A percentile compares a stretch with the other conserved stretches of the same genome.
phyloP scores from a whole-genome alignment of 805 yeast species.

The Isabelozyma heimii region DNA sequence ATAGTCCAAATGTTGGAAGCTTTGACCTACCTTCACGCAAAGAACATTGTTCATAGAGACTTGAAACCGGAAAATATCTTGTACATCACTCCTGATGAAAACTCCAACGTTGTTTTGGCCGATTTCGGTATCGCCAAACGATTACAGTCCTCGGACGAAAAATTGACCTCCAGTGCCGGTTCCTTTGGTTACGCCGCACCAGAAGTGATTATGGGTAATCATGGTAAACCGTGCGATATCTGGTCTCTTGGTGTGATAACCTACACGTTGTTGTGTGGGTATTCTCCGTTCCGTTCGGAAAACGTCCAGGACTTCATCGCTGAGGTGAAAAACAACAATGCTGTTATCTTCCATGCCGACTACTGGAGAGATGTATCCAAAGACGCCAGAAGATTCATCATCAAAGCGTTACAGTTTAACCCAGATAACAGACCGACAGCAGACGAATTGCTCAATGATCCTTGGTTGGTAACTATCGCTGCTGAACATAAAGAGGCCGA shows the following conservation, averaged over 20 bases:
- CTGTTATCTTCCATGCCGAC: conserved; percentile 80
- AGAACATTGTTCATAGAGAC: conserved; percentile 88
- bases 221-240: conserved; percentile 92
- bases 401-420: conserved; percentile 64
- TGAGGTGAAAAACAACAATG: conserved; percentile 70
- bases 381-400: conserved; percentile 78
- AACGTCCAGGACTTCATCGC: conserved; percentile 74
- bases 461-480: conserved; percentile 63
- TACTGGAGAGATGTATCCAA: conserved; percentile 82
- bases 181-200: conserved; percentile 98
- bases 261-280: conserved; percentile 86
- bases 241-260: conserved; percentile 96
- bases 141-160: conserved; percentile 56
- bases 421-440: conserved; percentile 72
- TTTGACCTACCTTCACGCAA: conserved; percentile 68
- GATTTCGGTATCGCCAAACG: conserved; percentile 95
- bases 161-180: conserved; percentile 75
- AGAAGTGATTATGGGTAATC: conserved; percentile 84
- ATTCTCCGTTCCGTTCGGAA: conserved; percentile 88
- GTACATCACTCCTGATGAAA: conserved; percentile 52
- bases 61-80: conserved; percentile 91
- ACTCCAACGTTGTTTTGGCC: conserved; percentile 79
- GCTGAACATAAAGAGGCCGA: conserved; percentile 53
- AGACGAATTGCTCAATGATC: conserved; percentile 58
- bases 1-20: conserved; percentile 76